These are phyloP conservation scores for Glycine tomentella DNA, from an alignment of 306 rosid species.

Conservation along the genomic window DNA sequence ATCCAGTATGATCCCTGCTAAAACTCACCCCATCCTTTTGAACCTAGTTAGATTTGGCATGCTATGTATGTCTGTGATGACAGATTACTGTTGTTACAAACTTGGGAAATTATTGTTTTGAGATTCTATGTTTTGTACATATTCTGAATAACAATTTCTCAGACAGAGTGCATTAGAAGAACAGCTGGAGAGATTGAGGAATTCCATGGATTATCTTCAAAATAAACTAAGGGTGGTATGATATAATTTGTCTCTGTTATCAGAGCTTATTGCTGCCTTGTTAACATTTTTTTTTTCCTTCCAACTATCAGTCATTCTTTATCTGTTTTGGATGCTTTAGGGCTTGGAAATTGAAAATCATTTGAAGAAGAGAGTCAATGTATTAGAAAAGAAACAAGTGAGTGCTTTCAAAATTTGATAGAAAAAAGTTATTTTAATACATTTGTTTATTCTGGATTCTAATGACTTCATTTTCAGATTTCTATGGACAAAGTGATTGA, in stretches of 20 bases:
- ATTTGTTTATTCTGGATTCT: slow-evolving; percentile 39
- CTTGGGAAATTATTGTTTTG: slow-evolving; percentile 40
- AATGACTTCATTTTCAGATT: slow-evolving; percentile 65
- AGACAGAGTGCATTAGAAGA: slow-evolving; percentile 99
- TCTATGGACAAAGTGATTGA: slow-evolving; percentile 56
- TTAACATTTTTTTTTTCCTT: neutral
- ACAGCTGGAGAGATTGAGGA: slow-evolving; percentile 74
- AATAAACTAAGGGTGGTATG: slow-evolving; percentile 84
- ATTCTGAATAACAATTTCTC: slow-evolving; percentile 81
- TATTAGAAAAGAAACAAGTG: slow-evolving; percentile 79
- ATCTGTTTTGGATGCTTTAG: slow-evolving; percentile 60
- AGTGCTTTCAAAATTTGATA: slow-evolving; percentile 50
- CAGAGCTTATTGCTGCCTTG: slow-evolving; percentile 6
- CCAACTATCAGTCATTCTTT: neutral
- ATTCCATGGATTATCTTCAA: slow-evolving; percentile 70
- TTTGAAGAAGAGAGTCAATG: slow-evolving; percentile 73
- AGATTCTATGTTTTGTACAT: slow-evolving; percentile 54
- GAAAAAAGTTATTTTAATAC: slow-evolving; percentile 29
- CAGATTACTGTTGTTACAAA: slow-evolving; percentile 5
- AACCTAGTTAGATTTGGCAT: slow-evolving; percentile 32
- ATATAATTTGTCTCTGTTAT: slow-evolving; percentile 39
- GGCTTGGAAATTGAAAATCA: slow-evolving; percentile 98
- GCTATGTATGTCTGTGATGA: slow-evolving; percentile 30
- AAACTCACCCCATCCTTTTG: slow-evolving; percentile 14
- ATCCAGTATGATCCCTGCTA: slow-evolving; percentile 4